These are phyloP conservation scores for Cetraspora pellucida DNA, from an alignment of 192 early-diverging fungal species.

Conservation along the genomic window DNA sequence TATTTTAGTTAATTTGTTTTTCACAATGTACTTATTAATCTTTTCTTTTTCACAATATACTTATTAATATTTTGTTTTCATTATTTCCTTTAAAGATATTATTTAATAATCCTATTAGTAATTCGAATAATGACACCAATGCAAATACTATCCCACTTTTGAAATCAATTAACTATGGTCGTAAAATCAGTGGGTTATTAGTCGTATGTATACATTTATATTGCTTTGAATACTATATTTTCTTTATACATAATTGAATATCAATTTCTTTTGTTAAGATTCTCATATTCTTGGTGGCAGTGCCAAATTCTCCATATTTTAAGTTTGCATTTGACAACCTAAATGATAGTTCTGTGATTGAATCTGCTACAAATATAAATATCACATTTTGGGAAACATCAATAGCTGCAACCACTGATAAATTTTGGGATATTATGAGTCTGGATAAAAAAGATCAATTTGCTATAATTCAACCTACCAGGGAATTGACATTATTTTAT, in stretches of 20 bases:
- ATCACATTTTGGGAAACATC: constrained; percentile 20
- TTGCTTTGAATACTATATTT: constrained; percentile 32
- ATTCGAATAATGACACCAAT: background rate
- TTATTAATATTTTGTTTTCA: background rate
- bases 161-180: background rate
- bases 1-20: constrained; percentile 8
- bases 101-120: background rate
- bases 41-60: background rate
- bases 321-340: constrained; percentile 7
- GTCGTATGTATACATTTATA: background rate
- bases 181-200: background rate
- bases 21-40: too few species aligned
- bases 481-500: background rate
- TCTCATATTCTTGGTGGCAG: too few species aligned
- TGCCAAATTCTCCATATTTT: background rate
- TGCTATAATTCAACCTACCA: constrained; percentile 49
- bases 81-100: background rate
- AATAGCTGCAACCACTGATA: background rate
- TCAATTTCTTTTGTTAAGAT: background rate
- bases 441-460: constrained; percentile 47
- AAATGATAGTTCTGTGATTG: background rate
- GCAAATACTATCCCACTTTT: background rate
- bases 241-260: background rate
- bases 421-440: constrained; percentile 60
- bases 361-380: background rate